phyloP scores from a whole-genome alignment of 2,329 filamentous ascomycete species.

The Neofusicoccum kwambonambiense region DNA sequence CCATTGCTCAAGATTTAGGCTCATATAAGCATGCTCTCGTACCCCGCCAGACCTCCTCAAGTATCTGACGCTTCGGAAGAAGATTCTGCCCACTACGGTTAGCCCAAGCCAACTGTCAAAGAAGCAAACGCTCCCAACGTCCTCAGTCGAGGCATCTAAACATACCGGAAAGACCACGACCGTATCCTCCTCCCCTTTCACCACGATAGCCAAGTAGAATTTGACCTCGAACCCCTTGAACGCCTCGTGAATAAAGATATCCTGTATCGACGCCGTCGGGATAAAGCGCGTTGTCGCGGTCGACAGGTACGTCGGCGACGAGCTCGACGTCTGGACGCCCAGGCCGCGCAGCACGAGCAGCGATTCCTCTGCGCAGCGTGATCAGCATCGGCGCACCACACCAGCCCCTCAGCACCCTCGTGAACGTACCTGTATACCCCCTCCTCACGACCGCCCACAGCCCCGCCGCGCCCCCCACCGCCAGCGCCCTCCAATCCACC shows the following conservation, averaged over 20 bases:
- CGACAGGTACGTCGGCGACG: constrained; percentile 65
- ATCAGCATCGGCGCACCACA: constrained; percentile 28
- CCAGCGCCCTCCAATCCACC: constrained; percentile 42
- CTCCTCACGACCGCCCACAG: constrained; percentile 48
- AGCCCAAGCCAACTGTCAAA: not conserved
- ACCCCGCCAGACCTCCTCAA: constrained; percentile 90
- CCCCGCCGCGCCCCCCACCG: constrained; percentile 37
- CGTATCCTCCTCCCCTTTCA: constrained; percentile 81
- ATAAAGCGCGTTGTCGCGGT: constrained; percentile 71
- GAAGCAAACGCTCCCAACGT: too few species aligned
- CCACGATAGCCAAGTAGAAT: constrained; percentile 86
- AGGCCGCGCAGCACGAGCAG: constrained; percentile 84
- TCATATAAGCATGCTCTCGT: constrained; percentile 80
- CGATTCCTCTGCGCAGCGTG: constrained; percentile 63
- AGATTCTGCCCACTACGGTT: constrained; percentile 49
- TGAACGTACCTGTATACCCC: constrained; percentile 50
- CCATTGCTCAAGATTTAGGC: constrained; percentile 25
- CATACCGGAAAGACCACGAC: constrained; percentile 89
- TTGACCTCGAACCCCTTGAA: constrained; percentile 88
- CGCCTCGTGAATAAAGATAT: constrained; percentile 92
- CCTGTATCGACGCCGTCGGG: constrained; percentile 85
- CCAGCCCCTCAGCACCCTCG: constrained; percentile 18
- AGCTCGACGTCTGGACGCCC: constrained; percentile 83
- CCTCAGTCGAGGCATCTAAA: constrained; percentile 11
- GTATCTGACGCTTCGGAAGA: constrained; percentile 68